Evolutionary conservation across 148 eudicot genomes (phyloP), one percentile per base, ranked within the genome.

Genomic region (Polygonum maritimum): DNA sequence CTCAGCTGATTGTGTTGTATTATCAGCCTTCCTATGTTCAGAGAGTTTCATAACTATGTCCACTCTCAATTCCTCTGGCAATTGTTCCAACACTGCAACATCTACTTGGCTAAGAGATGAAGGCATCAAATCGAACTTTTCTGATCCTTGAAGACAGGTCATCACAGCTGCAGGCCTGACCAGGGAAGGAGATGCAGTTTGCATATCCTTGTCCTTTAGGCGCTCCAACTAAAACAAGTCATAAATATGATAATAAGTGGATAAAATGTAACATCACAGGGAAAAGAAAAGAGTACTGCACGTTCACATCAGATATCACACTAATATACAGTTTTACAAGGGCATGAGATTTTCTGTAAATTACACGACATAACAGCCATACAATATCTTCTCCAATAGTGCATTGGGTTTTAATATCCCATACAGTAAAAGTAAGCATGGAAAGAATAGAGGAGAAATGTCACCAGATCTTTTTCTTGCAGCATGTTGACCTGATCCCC

Each of bases 81-180:
- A 84, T 79, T 92, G 84, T 69, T 88, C 88, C 76, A 95, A 81
- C 76, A 92, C 88, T 58, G 92, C 86, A 62, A 74, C 48, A 86
- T 95, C 98, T 77, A 92, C 84, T 87, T 95, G 97, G 82, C 97
- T 95, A 71, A 89, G 81, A 82, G 98, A 94, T 63, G 86, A 83
- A 69, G 98, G 97, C 97, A 94, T 92, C 18, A 92, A 15, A 63
- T 80, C 83, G 57, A 54, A 73, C 51, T 69, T 54, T 45, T 40
- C 75, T 62, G 87, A 76, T 70, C 76, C 77, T 41, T 82, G 45
- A 74, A 73, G 63, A 65, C 82, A 48, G 60, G 48, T 73, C 60
- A 33, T 65, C 40, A 54, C 71, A 58, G 69, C 52, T 70, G 82
- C 74, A 38, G 79, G 73, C 62, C 81, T 74, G 16, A 75, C 81